Conservation (phyloP, 192 early-diverging fungal species). For the Phycomyces blakesleeanus region DNA sequence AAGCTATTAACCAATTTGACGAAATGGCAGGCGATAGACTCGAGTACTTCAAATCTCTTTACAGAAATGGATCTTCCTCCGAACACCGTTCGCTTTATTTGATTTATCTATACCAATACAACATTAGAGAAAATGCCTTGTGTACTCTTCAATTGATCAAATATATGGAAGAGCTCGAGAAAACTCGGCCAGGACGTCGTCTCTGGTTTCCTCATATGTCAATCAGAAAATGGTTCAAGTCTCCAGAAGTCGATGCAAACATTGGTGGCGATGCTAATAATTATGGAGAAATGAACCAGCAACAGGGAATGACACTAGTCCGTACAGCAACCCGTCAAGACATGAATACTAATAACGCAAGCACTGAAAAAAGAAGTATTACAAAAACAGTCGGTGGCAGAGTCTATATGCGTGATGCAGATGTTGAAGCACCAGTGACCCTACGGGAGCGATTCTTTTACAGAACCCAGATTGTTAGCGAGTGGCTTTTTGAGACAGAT, state of each 20-base stretch:
- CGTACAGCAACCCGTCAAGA: constrained; percentile 4
- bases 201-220: constrained; percentile 16
- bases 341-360: not conserved
- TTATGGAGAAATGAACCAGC: not conserved
- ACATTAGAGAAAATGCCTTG: constrained; percentile 5
- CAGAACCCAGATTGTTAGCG: constrained; percentile 8
- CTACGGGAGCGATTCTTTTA: constrained; percentile 28
- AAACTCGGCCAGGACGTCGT: not conserved
- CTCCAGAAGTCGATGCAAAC: not conserved
- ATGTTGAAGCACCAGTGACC: constrained; percentile 25
- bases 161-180: constrained; percentile 1
- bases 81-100: not conserved
- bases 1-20: not conserved
- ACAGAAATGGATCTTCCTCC: not conserved
- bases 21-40: not conserved
- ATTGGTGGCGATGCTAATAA: not conserved
- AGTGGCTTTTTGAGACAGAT: constrained; percentile 30
- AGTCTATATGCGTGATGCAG: constrained; percentile 24
- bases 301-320: not conserved
- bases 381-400: constrained; percentile 1
- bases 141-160: not conserved
- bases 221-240: constrained; percentile 13
- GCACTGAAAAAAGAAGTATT: not conserved
- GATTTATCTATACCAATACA: constrained; percentile 4
- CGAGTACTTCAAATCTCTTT: not conserved